Evolutionary conservation across 83 land plant genomes (phyloP), one percentile per base, ranked within the genome.

Genomic region (Thuja plicata): DNA sequence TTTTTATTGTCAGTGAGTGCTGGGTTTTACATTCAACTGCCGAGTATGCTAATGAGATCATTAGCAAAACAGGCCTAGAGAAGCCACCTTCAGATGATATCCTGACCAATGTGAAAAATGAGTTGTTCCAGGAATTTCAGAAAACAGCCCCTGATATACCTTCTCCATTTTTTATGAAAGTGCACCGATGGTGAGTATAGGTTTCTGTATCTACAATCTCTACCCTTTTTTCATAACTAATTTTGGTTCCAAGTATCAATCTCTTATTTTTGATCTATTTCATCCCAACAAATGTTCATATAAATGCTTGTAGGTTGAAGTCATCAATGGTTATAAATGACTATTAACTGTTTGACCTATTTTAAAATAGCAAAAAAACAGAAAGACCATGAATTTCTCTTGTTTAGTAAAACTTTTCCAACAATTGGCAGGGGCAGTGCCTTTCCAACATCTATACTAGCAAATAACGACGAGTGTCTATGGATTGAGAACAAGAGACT

Each of bases 1-100:
- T 41, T 74, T 16, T 89, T 84, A 12, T 60, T 81, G 17, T 57
- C 89, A 97, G 99, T 86, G 96, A 96, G 91, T 91, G 95, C 55
- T 97, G 99, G 97, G 96, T 96, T 55, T 90, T 97, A 86, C 96
- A 97, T 91, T 97, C 99, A 62, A 97, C 97, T 55, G 62, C 88
- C n/a, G 96, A 97, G 83, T 97, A 96, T 92, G 99, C 96, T 2
- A 55, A 60, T 46, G 50, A 71, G 41, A 84, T 96, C 5, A 92
- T 96, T 37, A 76, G 86, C 37, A n/a, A 50, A 21, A 84, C 37
- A 13, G 86, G 45, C 82, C 24, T 35, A 79, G 19, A 79, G 21
- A 35, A 79, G 82, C 90, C 21, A 71, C 82, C 82, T 35, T 38
- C 41, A 79, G 82, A 79, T 79, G 82, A 79, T 79, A 40, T 79